Base-by-base conservation (phyloP, 1,284 basidiomycete genomes). In the Bjerkandera adusta region DNA sequence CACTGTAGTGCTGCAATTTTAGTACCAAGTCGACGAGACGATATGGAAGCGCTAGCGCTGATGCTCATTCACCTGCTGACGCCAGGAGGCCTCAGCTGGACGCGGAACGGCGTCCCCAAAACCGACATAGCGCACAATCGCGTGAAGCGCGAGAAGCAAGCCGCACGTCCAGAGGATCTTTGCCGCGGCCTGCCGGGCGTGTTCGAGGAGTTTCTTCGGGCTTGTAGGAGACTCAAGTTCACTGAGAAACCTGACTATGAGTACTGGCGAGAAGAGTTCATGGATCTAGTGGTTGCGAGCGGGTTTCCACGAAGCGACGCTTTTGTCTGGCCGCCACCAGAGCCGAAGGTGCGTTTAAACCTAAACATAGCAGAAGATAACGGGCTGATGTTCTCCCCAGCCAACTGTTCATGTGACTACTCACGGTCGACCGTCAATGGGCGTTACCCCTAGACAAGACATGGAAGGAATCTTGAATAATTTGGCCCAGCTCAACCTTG, bases 51-150 rank as follows among this genome's bases (percentile, higher is more conserved):
- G 0, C 71, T 76, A 24, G 84, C 83, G 2, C 69, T 89, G 29
- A 85, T 89, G 83, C 71, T 89, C 48, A 84, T 89, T 48, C 85
- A 89, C 59, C 71, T 89, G 15, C 70, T 89, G 34, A 89, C 81
- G 3, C 84, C 86, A 2, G 73, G 76, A n/a, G 85, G 85, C 4
- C 75, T 89, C 25, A 68, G 76, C 15, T 89, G 85, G 85, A 88
- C 84, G 29, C 74, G 86, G 12, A 83, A 85, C 50, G 85, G 85
- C 10, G 74, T 89, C 5, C 85, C 85, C 4, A 84, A 82, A 57
- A 79, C 79, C 8, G 75, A 81, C 15, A 70, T 68, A 11, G 79
- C 78, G 11, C 85, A 88, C 61, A 69, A 73, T 30, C 70, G 70
- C 1, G 65, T 89, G 22, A 87, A 82, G 45, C 72, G 71, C 16